A percentile compares a stretch with the other conserved stretches of the same genome.
These are phyloP conservation scores for Pelargonium fulgidum DNA, from an alignment of 441 rosid genomes.

Conservation along the genomic window DNA sequence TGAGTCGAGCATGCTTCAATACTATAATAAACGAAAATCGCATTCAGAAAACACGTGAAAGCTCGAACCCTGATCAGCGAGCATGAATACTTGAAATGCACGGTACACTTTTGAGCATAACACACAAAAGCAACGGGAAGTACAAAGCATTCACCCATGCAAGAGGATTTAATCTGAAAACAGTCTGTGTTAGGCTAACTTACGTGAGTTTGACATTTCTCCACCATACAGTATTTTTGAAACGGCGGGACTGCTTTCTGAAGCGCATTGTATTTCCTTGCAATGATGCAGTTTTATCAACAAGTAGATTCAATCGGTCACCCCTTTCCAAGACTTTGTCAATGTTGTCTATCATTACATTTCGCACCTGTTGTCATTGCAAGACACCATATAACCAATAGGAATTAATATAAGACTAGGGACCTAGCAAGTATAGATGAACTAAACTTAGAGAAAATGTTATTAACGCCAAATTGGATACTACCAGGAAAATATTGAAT, in stretches of 20 bases:
- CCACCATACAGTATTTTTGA: constrained; percentile 83
- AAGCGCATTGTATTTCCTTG: constrained; percentile 93
- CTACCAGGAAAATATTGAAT: too few species aligned
- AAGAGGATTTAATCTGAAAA: neutral
- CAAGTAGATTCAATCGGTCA: constrained; percentile 85
- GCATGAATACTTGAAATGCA: neutral
- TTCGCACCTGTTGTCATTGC: constrained; percentile 47
- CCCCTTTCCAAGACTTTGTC: constrained; percentile 92
- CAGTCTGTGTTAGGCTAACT: constrained; percentile 11
- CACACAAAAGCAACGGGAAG: neutral
- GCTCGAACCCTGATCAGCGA: neutral
- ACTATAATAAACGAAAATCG: too few species aligned
- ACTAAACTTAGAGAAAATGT: neutral
- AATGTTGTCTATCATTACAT: constrained; percentile 91
- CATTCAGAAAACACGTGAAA: too few species aligned
- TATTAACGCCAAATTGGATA: too few species aligned
- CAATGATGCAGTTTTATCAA: constrained; percentile 87
- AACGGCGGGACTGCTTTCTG: constrained; percentile 87
- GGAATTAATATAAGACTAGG: neutral
- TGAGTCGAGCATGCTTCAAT: too few species aligned
- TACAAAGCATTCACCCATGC: neutral
- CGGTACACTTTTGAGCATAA: neutral
- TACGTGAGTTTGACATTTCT: constrained; percentile 86
- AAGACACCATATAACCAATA: neutral
- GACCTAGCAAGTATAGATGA: neutral